Conservation (phyloP, 768 basidiomycete species). For the Chalciporus piperatus region DNA sequence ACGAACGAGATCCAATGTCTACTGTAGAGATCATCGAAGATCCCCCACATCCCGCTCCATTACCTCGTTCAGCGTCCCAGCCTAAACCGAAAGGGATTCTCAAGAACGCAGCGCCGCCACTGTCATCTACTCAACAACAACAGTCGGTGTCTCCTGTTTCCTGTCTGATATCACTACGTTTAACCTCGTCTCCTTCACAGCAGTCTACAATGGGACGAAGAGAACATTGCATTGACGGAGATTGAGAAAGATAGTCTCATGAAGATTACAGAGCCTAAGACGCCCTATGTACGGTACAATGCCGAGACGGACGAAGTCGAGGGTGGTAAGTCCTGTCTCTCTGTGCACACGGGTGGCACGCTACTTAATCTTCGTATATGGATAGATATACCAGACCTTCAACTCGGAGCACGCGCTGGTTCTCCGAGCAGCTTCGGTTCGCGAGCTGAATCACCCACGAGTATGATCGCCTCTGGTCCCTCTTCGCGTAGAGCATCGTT, state of each 20-base stretch:
- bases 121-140: slow-evolving; percentile 38
- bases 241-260: slow-evolving; percentile 93
- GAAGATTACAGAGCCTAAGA: slow-evolving; percentile 99
- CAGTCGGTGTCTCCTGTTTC: slow-evolving; percentile 49
- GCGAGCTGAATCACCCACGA: slow-evolving; percentile 53
- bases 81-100: slow-evolving; percentile 85
- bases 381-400: slow-evolving; percentile 80
- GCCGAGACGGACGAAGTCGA: slow-evolving; percentile 82
- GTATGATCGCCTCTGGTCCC: slow-evolving; percentile 58
- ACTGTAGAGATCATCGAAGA: slow-evolving; percentile 35
- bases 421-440: slow-evolving; percentile 42
- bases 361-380: neutral
- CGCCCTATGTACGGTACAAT: slow-evolving; percentile 91
- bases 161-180: neutral
- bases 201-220: slow-evolving; percentile 94
- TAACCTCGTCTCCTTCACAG: slow-evolving; percentile 20
- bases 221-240: slow-evolving; percentile 88
- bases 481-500: slow-evolving; percentile 75
- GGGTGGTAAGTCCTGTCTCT: slow-evolving; percentile 55
- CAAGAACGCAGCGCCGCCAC: slow-evolving; percentile 66
- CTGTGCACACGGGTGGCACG: neutral
- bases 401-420: slow-evolving; percentile 41
- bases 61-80: slow-evolving; percentile 61
- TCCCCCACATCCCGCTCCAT: slow-evolving; percentile 43
- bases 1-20: slow-evolving; percentile 19